Evolutionary conservation across 805 yeast genomes (phyloP).

Genomic region (Pichia membranifaciens): DNA sequence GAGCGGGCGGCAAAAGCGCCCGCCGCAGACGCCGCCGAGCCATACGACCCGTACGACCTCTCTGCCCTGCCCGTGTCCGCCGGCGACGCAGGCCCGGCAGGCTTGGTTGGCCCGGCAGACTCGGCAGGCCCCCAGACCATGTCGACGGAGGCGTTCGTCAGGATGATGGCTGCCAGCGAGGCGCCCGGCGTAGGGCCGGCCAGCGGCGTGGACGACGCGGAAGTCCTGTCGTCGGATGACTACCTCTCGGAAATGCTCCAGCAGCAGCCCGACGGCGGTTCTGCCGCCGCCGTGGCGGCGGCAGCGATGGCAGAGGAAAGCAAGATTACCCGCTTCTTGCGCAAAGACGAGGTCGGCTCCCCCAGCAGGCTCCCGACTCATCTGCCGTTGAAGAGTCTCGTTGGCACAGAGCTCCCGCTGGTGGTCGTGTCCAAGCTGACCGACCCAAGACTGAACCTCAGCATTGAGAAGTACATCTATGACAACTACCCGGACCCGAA

Average conservation of each 20-base stretch:
- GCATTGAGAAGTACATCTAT: slow-evolving; percentile 77
- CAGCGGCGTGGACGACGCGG: too few species aligned
- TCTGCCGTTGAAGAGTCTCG: slow-evolving; percentile 14
- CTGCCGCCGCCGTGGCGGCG: slow-evolving; percentile 5
- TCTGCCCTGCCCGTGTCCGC: slow-evolving; percentile 8
- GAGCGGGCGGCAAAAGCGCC: neutral
- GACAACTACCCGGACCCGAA: slow-evolving; percentile 47
- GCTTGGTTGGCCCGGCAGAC: too few species aligned
- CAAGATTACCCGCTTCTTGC: slow-evolving; percentile 11
- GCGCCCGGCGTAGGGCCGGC: too few species aligned
- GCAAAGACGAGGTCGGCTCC: slow-evolving; percentile 14
- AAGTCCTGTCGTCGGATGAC: slow-evolving; percentile 2
- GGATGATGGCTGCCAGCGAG: slow-evolving; percentile 12
- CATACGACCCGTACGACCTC: slow-evolving; percentile 21
- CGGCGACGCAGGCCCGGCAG: too few species aligned
- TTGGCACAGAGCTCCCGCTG: slow-evolving; percentile 34
- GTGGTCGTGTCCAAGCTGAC: slow-evolving; percentile 51
- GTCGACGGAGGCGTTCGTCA: slow-evolving; percentile 19
- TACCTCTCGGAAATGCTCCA: slow-evolving; percentile 4
- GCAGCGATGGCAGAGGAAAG: neutral
- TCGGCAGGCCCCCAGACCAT: slow-evolving; percentile 19
- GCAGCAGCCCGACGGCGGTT: neutral
- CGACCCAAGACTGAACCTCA: slow-evolving; percentile 71
- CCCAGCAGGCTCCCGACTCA: slow-evolving; percentile 9
- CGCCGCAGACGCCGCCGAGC: neutral